These are phyloP conservation scores for Beauveria sp. DNA, from an alignment of 2,329 filamentous ascomycete genomes.

Conservation along the genomic window DNA sequence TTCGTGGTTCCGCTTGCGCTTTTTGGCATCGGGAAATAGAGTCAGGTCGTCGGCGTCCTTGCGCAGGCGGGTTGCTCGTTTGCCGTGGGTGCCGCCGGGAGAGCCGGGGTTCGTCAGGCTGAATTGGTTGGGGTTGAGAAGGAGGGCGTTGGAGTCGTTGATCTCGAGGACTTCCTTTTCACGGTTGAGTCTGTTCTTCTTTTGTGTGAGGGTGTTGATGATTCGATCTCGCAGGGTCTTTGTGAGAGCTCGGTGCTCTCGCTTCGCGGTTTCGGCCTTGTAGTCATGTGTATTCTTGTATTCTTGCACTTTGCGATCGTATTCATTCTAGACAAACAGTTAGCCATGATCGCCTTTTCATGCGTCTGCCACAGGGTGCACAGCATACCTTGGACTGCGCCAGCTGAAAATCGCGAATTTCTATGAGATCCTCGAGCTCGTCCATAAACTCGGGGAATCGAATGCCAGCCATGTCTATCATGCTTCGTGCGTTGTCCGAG, in stretches of 20 bases:
- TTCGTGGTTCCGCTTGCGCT: conserved; percentile 52
- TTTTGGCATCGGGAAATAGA: conserved; percentile 48
- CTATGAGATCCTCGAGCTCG: conserved; percentile 79
- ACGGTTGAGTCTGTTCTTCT: conserved; percentile 55
- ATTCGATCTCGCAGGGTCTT: conserved; percentile 58
- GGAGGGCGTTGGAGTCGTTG: conserved; percentile 55
- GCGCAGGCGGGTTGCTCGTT: conserved; percentile 54
- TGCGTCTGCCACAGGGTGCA: neutral
- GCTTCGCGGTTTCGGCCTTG: conserved; percentile 53
- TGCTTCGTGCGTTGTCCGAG: conserved; percentile 40
- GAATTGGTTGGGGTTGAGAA: conserved; percentile 62
- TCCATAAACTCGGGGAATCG: conserved; percentile 80
- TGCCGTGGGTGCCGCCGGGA: conserved; percentile 54
- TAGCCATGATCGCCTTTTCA: neutral
- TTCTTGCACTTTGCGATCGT: conserved; percentile 53
- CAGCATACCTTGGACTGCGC: conserved; percentile 68
- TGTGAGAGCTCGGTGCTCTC: conserved; percentile 52
- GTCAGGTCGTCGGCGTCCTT: conserved; percentile 52
- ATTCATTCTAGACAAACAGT: conserved; percentile 44
- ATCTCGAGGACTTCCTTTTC: conserved; percentile 64
- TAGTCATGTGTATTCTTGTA: conserved; percentile 53
- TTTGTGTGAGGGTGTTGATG: conserved; percentile 56
- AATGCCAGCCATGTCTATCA: conserved; percentile 70
- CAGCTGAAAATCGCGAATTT: conserved; percentile 77
- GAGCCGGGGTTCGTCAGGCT: conserved; percentile 57